A percentile compares a stretch with the other conserved stretches of the same genome.
These are phyloP conservation scores for Trypethelium eluteriae DNA, from an alignment of 495 filamentous ascomycete species.

Conservation along the genomic window DNA sequence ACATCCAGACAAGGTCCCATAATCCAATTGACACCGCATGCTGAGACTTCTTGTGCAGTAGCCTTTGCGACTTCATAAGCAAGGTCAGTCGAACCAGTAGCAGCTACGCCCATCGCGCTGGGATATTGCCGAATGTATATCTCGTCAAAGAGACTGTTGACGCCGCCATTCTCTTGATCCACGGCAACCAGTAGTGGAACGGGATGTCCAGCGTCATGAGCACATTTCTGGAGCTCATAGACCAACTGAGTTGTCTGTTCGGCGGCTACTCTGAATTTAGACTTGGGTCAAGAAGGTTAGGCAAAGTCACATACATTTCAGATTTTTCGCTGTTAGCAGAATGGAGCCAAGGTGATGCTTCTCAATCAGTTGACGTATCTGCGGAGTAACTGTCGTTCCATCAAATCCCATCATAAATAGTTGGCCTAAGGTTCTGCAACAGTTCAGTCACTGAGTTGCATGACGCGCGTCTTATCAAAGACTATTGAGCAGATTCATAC, in stretches of 20 bases:
- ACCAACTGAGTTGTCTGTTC: constrained; percentile 74
- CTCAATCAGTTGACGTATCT: constrained; percentile 76
- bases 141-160: constrained; percentile 88
- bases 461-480: not conserved
- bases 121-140: constrained; percentile 87
- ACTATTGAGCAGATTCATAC: constrained; percentile 26
- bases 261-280: constrained; percentile 50
- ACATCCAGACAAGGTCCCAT: constrained; percentile 87
- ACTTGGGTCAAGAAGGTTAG: not conserved
- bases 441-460: constrained; percentile 15
- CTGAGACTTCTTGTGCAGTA: constrained; percentile 75
- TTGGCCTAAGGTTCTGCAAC: constrained; percentile 65
- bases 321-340: constrained; percentile 79
- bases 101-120: constrained; percentile 83
- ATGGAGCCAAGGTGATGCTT: constrained; percentile 79
- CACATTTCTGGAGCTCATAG: constrained; percentile 79
- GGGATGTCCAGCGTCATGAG: constrained; percentile 75
- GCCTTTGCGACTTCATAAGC: constrained; percentile 78
- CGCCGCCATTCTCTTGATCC: constrained; percentile 91
- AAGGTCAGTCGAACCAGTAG: constrained; percentile 67
- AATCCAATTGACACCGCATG: constrained; percentile 85
- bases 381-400: constrained; percentile 75
- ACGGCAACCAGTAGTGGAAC: constrained; percentile 76
- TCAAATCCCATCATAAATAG: constrained; percentile 95
- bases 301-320: constrained; percentile 57